These are phyloP conservation scores for Licmophora abbreviata DNA, from an alignment of 108 stramenopile species.

Conservation along the genomic window DNA sequence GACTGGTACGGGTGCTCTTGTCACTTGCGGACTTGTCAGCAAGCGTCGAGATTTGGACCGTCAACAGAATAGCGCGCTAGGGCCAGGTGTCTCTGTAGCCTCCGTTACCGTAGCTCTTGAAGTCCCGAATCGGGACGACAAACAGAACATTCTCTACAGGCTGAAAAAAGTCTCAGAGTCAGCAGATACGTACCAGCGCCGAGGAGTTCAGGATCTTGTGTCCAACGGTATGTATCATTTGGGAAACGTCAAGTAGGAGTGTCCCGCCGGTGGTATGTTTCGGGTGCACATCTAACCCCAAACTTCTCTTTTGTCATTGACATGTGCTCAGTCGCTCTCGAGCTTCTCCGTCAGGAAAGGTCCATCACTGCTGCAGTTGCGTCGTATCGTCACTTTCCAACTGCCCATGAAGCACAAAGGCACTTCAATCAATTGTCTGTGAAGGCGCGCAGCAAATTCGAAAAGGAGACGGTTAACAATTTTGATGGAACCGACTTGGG, in stretches of 20 bases:
- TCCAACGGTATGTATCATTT: too few relatives aligned
- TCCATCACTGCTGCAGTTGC: slow-evolving; percentile 60
- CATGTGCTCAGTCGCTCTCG: slow-evolving; percentile 77
- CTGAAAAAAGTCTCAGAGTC: slow-evolving; percentile 17
- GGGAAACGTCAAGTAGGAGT: too few relatives aligned
- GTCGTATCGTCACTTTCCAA: slow-evolving; percentile 34
- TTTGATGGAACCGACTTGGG: slow-evolving; percentile 66
- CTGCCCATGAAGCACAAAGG: slow-evolving; percentile 36
- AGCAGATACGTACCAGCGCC: slow-evolving; percentile 26
- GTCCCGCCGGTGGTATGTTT: too few relatives aligned
- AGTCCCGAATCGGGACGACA: slow-evolving; percentile 68
- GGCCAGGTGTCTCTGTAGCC: slow-evolving; percentile 61
- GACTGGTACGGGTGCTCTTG: slow-evolving; percentile 43
- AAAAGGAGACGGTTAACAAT: slow-evolving; percentile 55
- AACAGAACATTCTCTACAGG: slow-evolving; percentile 36
- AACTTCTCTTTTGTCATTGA: too few relatives aligned
- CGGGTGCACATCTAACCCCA: too few relatives aligned
- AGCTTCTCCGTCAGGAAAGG: slow-evolving; percentile 58
- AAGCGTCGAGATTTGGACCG: too few relatives aligned
- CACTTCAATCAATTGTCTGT: slow-evolving; percentile 50
- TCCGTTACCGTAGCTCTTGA: slow-evolving; percentile 65
- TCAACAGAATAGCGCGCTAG: slow-evolving; percentile 28
- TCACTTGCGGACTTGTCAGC: neutral
- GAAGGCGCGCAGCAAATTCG: slow-evolving; percentile 72
- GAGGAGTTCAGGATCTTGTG: slow-evolving; percentile 33